Evolutionary conservation across 1,284 basidiomycete genomes (phyloP).

Genomic region (Ganoderma sinense): DNA sequence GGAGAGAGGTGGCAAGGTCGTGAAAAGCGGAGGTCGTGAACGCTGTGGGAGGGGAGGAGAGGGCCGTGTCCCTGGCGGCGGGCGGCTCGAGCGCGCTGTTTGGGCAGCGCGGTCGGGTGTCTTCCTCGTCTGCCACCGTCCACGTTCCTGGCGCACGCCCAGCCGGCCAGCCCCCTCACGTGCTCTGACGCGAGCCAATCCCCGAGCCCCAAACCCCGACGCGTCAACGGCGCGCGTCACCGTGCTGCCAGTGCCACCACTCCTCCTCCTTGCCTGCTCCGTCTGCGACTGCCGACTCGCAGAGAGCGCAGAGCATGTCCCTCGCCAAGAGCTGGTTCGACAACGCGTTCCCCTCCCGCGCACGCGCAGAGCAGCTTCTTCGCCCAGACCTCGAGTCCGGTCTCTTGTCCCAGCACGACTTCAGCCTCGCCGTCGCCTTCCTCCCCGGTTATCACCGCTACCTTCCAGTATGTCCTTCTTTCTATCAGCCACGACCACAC

Average conservation of each 20-base stretch:
- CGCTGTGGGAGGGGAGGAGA: neutral
- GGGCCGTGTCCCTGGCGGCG: slow-evolving; percentile 1
- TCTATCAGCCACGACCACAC: neutral
- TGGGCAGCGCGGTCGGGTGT: neutral
- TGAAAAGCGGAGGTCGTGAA: slow-evolving; percentile 9
- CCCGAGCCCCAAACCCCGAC: neutral
- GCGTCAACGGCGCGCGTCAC: slow-evolving; percentile 6
- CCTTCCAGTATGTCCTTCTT: slow-evolving; percentile 46
- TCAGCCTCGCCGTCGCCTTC: slow-evolving; percentile 56
- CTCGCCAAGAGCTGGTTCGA: slow-evolving; percentile 46
- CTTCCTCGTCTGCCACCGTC: neutral
- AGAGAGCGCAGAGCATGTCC: slow-evolving; percentile 37
- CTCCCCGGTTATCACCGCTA: slow-evolving; percentile 54
- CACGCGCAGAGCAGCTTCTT: slow-evolving; percentile 52
- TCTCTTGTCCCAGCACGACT: slow-evolving; percentile 61
- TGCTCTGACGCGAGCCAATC: slow-evolving; percentile 24
- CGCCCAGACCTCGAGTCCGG: slow-evolving; percentile 65
- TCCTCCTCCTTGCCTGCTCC: neutral
- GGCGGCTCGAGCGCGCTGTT: slow-evolving; percentile 1
- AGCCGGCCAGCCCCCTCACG: slow-evolving; percentile 23
- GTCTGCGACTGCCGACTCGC: neutral
- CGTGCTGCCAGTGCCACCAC: neutral
- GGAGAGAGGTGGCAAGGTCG: neutral
- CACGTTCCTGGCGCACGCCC: slow-evolving; percentile 3
- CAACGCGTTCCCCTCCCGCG: slow-evolving; percentile 46